Percentiles rank a stretch among this genome's conserved stretches.
Evolutionary conservation across 192 early-diverging fungal genomes (phyloP).

Genomic region (Coemansia sp.): DNA sequence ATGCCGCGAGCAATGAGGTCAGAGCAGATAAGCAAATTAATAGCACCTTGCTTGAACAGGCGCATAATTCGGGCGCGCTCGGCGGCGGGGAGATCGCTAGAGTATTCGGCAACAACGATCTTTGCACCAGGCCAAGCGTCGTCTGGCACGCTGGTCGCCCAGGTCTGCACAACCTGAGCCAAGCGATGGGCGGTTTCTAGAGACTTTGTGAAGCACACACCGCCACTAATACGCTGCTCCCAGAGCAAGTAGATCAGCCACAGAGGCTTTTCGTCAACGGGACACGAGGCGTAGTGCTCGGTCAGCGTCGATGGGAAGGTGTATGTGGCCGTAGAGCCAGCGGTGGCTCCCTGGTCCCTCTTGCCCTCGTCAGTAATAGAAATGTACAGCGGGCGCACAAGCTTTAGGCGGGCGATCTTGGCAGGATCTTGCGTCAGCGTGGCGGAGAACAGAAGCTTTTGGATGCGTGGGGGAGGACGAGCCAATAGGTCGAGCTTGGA

Average conservation of each 20-base stretch:
- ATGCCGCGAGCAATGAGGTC: constrained; percentile 89
- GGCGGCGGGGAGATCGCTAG: constrained; percentile 65
- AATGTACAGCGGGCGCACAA: constrained; percentile 83
- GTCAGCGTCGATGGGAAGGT: constrained; percentile 58
- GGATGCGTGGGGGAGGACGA: constrained; percentile 56
- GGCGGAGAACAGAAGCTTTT: constrained; percentile 95
- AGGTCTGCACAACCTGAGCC: constrained; percentile 64
- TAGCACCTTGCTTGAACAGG: constrained; percentile 66
- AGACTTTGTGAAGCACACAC: constrained; percentile 85
- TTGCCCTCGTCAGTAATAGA: constrained; percentile 54
- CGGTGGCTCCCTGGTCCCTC: constrained; percentile 7
- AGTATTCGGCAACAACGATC: constrained; percentile 64
- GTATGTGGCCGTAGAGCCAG: constrained; percentile 21
- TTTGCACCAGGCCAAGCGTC: constrained; percentile 18
- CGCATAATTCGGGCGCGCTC: constrained; percentile 64
- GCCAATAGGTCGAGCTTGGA: constrained; percentile 19
- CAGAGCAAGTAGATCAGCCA: constrained; percentile 79
- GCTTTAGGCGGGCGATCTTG: constrained; percentile 81
- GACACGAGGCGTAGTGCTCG: constrained; percentile 73
- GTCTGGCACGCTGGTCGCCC: constrained; percentile 44
- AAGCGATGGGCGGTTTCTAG: constrained; percentile 89
- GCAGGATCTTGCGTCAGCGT: constrained; percentile 92
- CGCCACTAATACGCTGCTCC: constrained; percentile 58
- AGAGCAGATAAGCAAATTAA: constrained; percentile 76
- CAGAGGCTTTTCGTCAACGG: constrained; percentile 76